Conservation (phyloP, 2,329 filamentous ascomycete species). For the Aspergillus terreus region DNA sequence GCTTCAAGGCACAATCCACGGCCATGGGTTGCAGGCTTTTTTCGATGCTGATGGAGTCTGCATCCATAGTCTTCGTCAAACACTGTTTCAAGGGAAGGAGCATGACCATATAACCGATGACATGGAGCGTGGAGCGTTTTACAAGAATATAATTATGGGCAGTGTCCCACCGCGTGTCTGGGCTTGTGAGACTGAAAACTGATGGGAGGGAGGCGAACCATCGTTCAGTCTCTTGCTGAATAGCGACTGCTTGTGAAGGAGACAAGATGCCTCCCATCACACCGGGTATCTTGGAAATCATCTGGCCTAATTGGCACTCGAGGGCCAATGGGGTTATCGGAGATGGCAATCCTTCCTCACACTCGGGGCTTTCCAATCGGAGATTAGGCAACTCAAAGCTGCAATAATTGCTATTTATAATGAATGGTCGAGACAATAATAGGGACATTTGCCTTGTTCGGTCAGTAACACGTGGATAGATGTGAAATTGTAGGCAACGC, state of each 20-base stretch:
- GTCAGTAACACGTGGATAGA: background rate
- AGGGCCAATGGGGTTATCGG: slow-evolving; percentile 44
- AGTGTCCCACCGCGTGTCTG: slow-evolving; percentile 43
- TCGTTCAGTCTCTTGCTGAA: slow-evolving; percentile 32
- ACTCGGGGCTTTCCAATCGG: slow-evolving; percentile 28
- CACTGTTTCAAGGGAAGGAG: slow-evolving; percentile 46
- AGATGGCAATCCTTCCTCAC: slow-evolving; percentile 36
- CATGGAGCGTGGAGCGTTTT: slow-evolving; percentile 47
- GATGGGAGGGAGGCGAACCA: slow-evolving; percentile 46
- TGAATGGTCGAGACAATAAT: slow-evolving; percentile 42
- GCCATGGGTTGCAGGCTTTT: slow-evolving; percentile 40
- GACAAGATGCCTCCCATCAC: slow-evolving; percentile 11
- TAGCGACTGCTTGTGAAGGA: slow-evolving; percentile 24
- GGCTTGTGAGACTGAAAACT: slow-evolving; percentile 36
- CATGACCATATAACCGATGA: slow-evolving; percentile 44
- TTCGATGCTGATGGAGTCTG: slow-evolving; percentile 30
- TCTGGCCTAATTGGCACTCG: slow-evolving; percentile 36
- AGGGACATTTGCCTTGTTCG: slow-evolving; percentile 39
- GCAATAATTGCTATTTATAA: slow-evolving; percentile 42
- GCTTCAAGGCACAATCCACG: slow-evolving; percentile 43
- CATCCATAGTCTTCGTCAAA: slow-evolving; percentile 34
- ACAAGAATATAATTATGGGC: slow-evolving; percentile 42
- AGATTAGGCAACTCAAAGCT: slow-evolving; percentile 40
- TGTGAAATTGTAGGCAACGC: slow-evolving; percentile 12
- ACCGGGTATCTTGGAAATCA: slow-evolving; percentile 21